A percentile compares a stretch with the other conserved stretches of the same genome.
These are phyloP conservation scores for Ettlia oleoabundans DNA, from an alignment of 139 green algal species.

Conservation along the genomic window DNA sequence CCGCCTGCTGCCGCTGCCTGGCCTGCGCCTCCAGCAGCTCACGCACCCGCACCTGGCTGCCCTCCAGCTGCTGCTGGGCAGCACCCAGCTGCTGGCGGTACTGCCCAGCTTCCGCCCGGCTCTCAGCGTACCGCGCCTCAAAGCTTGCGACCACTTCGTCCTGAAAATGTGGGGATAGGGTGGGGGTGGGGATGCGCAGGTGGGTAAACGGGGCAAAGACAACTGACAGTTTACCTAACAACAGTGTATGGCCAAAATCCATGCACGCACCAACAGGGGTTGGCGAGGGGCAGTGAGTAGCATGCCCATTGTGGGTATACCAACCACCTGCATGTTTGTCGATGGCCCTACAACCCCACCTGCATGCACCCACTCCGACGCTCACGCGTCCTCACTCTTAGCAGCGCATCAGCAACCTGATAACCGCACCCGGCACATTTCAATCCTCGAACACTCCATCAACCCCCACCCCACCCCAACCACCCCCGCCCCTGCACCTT, in stretches of 20 bases:
- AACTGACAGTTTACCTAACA: too few species aligned
- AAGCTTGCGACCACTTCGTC: slow-evolving; percentile 44
- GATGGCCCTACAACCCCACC: too few species aligned
- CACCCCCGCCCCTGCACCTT: slow-evolving; percentile 32
- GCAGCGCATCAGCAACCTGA: too few species aligned
- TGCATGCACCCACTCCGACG: too few species aligned
- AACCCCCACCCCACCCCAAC: too few species aligned
- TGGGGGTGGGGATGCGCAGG: background rate
- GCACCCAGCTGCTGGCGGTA: slow-evolving; percentile 23
- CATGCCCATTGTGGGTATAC: too few species aligned
- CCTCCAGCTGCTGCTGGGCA: slow-evolving; percentile 39
- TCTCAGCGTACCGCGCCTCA: slow-evolving; percentile 46
- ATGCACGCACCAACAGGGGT: too few species aligned
- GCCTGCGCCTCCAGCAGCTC: slow-evolving; percentile 51
- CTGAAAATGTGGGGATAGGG: background rate
- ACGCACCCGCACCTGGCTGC: slow-evolving; percentile 29
- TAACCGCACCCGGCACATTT: too few species aligned
- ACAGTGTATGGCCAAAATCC: too few species aligned
- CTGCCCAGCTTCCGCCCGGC: slow-evolving; percentile 14
- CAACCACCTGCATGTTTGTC: too few species aligned
- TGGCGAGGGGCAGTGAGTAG: background rate
- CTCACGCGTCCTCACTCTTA: too few species aligned
- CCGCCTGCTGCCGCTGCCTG: slow-evolving; percentile 42
- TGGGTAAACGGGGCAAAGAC: background rate
- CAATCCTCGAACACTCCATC: too few species aligned